phyloP scores from a whole-genome alignment of 306 rosid species.

The Quercus gilva region DNA sequence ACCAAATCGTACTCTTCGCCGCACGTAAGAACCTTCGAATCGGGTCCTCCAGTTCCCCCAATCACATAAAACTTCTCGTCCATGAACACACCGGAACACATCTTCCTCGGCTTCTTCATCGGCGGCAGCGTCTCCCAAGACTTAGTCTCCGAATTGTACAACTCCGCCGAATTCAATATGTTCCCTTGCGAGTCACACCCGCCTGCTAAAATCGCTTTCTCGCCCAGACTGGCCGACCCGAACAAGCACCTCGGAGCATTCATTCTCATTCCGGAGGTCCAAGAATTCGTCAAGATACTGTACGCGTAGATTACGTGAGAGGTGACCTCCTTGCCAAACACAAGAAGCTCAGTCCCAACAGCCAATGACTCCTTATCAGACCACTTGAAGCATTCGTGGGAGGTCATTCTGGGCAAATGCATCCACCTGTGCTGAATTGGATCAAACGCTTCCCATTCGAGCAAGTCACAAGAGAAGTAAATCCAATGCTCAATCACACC shows the following conservation, averaged over 20 bases:
- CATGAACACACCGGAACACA: conserved; percentile 95
- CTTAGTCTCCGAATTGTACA: conserved; percentile 78
- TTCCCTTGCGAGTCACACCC: conserved; percentile 82
- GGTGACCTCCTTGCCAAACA: conserved; percentile 70
- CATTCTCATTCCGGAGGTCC: conserved; percentile 81
- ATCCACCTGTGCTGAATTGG: conserved; percentile 71
- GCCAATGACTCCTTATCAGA: conserved; percentile 95
- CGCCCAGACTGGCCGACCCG: conserved; percentile 87
- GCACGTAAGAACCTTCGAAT: conserved; percentile 59
- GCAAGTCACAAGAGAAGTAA: conserved; percentile 76
- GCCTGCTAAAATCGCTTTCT: conserved; percentile 91
- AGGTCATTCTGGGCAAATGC: conserved; percentile 85
- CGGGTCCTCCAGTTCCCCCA: conserved; percentile 85
- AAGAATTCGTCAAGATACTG: conserved; percentile 82
- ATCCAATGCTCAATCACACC: conserved; percentile 85
- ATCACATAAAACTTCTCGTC: conserved; percentile 73
- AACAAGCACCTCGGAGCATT: conserved; percentile 87
- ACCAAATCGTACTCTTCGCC: conserved; percentile 81
- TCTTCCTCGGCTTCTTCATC: conserved; percentile 80
- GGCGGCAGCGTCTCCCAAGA: conserved; percentile 67
- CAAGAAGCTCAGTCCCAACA: conserved; percentile 94
- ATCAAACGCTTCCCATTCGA: conserved; percentile 93
- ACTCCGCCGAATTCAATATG: conserved; percentile 70
- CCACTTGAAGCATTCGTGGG: conserved; percentile 83
- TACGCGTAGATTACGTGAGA: conserved; percentile 75